phyloP scores from a whole-genome alignment of 2,329 filamentous ascomycete species.

The Teratosphaeriaceae sp. region DNA sequence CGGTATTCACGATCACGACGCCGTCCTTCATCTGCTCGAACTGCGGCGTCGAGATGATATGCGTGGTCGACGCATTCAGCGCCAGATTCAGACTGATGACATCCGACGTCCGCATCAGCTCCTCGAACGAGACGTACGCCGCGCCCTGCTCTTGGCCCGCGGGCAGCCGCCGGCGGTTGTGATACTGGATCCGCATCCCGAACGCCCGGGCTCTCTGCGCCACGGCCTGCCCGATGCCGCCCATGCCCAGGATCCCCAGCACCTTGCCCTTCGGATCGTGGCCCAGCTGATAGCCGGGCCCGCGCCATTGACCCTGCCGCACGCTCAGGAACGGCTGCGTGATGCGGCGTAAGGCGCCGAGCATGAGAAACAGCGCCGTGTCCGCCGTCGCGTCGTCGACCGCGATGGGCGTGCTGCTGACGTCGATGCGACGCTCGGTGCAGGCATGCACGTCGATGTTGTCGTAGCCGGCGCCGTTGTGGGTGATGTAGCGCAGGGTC shows the following conservation, averaged over 20 bases:
- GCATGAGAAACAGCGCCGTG: slow-evolving; percentile 44
- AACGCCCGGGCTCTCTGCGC: slow-evolving; percentile 45
- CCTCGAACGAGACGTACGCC: slow-evolving; percentile 50
- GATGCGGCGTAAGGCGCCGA: slow-evolving; percentile 46
- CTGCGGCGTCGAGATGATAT: slow-evolving; percentile 46
- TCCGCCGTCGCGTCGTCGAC: slow-evolving; percentile 46
- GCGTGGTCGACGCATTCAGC: slow-evolving; percentile 43
- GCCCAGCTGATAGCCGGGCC: slow-evolving; percentile 40
- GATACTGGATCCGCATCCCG: slow-evolving; percentile 53
- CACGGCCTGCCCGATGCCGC: slow-evolving; percentile 50
- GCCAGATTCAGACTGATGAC: slow-evolving; percentile 50
- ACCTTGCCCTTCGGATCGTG: slow-evolving; percentile 48
- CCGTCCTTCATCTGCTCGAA: slow-evolving; percentile 50
- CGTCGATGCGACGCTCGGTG: slow-evolving; percentile 31
- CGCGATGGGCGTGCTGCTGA: slow-evolving; percentile 41
- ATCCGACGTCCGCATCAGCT: slow-evolving; percentile 47
- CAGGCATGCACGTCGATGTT: slow-evolving; percentile 30
- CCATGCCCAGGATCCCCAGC: slow-evolving; percentile 54
- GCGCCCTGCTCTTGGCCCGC: slow-evolving; percentile 39
- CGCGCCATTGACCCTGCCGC: slow-evolving; percentile 40
- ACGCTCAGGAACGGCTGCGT: slow-evolving; percentile 42
- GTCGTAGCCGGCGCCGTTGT: slow-evolving; percentile 37
- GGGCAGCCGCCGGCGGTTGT: slow-evolving; percentile 44
- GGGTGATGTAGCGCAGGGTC: slow-evolving; percentile 38
- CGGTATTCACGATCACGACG: slow-evolving; percentile 52